Evolutionary conservation across 371 early-diverging fungal species (phyloP), one percentile per base, ranked within the genome.

Genomic region (Fennellomyces sp.): DNA sequence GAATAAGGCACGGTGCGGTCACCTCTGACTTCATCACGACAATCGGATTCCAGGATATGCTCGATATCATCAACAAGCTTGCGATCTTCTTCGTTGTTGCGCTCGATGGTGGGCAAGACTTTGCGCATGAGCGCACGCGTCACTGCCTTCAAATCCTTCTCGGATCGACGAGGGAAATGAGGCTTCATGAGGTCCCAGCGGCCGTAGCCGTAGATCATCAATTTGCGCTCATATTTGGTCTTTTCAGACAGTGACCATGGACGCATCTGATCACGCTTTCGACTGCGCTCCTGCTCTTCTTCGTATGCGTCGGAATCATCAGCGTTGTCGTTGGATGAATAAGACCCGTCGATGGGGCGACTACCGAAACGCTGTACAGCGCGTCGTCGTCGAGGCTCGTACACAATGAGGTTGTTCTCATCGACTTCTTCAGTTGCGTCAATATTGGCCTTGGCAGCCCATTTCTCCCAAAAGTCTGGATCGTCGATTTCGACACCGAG

Each of bases 381-480:
- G 19, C 88, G 81, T 35, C 92, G 74, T 38, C 83, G 76, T 31
- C 93, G 81, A 8, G 91, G 91, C 26, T 84, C 78, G 47, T 85
- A 81, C 1, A 92, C 63, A 49, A 93, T 91, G 51, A 93, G 65
- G 10, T 82, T 76, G 41, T 81, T 80, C 25, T 78, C 79, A 45
- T 78, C 81, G 3, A 70, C 75, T 8, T 69, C 64, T 8, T 90
- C 88, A 8, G 77, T 82, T 3, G 85, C 69, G 39, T 91, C 84
- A 29, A 94, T 78, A 30, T 91, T 80, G 30, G 93, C 94, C 53
- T 87, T 87, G 35, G 89, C 81, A 0, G 97, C 94, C 79, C 96
- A 91, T 72, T 96, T 97, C 65, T 96, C 96, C 99, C 99, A 98
- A 74, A 98, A 98, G 59, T 94, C 86, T 2, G 99, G 97, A 73